phyloP scores from a whole-genome alignment of 192 early-diverging fungal genomes.

The Backusella sp. region DNA sequence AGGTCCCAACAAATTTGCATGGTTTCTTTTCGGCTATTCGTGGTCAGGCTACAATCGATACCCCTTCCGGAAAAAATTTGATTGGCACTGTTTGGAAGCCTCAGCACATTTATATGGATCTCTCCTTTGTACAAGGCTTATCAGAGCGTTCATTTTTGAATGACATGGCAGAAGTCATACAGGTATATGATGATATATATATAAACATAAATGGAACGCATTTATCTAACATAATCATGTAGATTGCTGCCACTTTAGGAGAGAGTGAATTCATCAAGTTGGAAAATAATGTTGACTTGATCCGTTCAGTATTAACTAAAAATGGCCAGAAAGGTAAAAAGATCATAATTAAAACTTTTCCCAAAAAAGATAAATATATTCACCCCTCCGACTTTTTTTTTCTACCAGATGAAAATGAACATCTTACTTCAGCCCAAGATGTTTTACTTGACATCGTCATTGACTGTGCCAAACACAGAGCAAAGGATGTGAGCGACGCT shows the following conservation, averaged over 20 bases:
- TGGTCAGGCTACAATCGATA: conserved; percentile 97
- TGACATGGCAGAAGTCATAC: conserved; percentile 97
- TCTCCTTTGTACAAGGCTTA: conserved; percentile 78
- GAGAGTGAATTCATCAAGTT: conserved; percentile 86
- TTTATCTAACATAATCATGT: background rate
- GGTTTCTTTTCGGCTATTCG: conserved; percentile 98
- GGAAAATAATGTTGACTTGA: conserved; percentile 80
- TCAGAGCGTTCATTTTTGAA: conserved; percentile 92
- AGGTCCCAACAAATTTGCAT: conserved; percentile 92
- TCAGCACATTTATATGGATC: conserved; percentile 88
- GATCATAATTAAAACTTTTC: no score
- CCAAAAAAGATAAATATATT: no score
- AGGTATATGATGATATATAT: conserved; percentile 40
- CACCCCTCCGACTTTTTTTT: no score
- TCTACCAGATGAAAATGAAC: background rate
- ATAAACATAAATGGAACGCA: background rate
- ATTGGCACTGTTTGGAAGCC: conserved; percentile 98
- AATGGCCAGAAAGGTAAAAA: conserved; percentile 45
- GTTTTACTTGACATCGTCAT: background rate
- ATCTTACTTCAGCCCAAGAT: background rate
- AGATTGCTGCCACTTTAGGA: conserved; percentile 92
- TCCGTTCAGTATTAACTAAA: conserved; percentile 67
- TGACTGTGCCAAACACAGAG: conserved; percentile 56
- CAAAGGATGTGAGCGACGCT: conserved; percentile 23
- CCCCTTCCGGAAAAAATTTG: conserved; percentile 92